These are phyloP conservation scores for Candida sp. DNA, from an alignment of 1,139 yeast species.

Conservation along the genomic window DNA sequence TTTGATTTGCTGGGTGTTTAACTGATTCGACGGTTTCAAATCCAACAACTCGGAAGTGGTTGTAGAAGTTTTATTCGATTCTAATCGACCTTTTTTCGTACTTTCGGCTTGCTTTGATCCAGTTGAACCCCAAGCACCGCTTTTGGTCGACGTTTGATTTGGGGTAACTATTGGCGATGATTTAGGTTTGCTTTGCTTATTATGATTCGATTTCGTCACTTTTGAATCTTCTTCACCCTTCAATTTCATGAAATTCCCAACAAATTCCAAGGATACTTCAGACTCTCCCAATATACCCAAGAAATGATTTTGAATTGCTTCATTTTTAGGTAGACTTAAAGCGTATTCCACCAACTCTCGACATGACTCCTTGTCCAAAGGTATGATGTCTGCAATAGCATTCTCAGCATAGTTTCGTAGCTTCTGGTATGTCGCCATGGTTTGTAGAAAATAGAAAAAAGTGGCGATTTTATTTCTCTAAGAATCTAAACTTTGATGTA, in stretches of 20 bases:
- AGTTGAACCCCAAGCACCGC: not conserved
- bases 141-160: not conserved
- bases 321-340: constrained; percentile 34
- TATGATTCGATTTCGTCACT: constrained; percentile 1
- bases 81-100: constrained; percentile 14
- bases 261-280: constrained; percentile 38
- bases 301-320: constrained; percentile 46
- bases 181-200: not conserved
- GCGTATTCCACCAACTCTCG: constrained; percentile 48
- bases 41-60: constrained; percentile 40
- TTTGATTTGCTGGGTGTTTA: constrained; percentile 20
- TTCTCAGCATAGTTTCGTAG: constrained; percentile 23
- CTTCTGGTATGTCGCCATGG: constrained; percentile 1
- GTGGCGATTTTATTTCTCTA: too few relatives aligned
- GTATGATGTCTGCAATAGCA: constrained; percentile 39
- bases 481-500: not conserved
- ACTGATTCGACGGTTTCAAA: constrained; percentile 16
- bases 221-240: constrained; percentile 8
- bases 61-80: constrained; percentile 18
- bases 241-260: constrained; percentile 24
- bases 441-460: not conserved
- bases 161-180: not conserved
- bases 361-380: constrained; percentile 33
- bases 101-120: constrained; percentile 1
- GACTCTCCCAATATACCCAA: constrained; percentile 52